phyloP scores from a whole-genome alignment of 2,329 filamentous ascomycete species.

The Colletotrichum tabaci region DNA sequence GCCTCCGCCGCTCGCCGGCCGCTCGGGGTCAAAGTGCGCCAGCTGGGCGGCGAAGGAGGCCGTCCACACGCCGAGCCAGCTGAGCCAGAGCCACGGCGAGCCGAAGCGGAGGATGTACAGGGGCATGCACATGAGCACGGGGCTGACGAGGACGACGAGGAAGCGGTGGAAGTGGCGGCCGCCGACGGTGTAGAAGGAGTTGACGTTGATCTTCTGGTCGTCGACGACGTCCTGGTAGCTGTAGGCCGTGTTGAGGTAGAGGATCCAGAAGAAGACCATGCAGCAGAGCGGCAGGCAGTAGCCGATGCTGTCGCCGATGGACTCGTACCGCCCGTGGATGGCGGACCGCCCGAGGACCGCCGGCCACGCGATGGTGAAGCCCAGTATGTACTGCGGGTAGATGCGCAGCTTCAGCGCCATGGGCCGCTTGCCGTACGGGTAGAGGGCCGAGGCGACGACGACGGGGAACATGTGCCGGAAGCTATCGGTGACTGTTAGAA shows the following conservation, averaged over 20 bases:
- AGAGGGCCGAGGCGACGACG: constrained; percentile 43
- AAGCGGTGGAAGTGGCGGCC: constrained; percentile 35
- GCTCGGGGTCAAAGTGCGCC: constrained; percentile 42
- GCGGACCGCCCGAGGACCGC: constrained; percentile 45
- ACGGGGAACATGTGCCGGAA: constrained; percentile 45
- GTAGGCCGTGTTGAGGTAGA: constrained; percentile 47
- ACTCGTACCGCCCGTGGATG: constrained; percentile 42
- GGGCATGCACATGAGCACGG: constrained; percentile 30
- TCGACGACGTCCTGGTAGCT: constrained; percentile 47
- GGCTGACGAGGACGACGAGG: constrained; percentile 31
- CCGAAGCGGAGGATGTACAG: constrained; percentile 27
- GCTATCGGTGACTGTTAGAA: constrained; percentile 30
- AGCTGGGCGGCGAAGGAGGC: constrained; percentile 37
- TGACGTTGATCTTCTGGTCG: constrained; percentile 45
- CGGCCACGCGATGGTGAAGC: constrained; percentile 46
- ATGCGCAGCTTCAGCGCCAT: constrained; percentile 42
- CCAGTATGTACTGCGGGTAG: constrained; percentile 47
- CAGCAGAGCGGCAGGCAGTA: constrained; percentile 46
- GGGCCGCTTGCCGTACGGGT: constrained; percentile 46
- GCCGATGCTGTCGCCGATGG: constrained; percentile 41
- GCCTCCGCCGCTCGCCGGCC: constrained; percentile 43
- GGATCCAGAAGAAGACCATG: constrained; percentile 48
- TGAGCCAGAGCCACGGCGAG: constrained; percentile 33
- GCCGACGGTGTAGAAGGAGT: constrained; percentile 43
- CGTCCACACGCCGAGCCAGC: constrained; percentile 38